Evolutionary conservation across 2,329 filamentous ascomycete genomes (phyloP), one percentile per base, ranked within the genome.

Genomic region (Cladorrhinum sp.): DNA sequence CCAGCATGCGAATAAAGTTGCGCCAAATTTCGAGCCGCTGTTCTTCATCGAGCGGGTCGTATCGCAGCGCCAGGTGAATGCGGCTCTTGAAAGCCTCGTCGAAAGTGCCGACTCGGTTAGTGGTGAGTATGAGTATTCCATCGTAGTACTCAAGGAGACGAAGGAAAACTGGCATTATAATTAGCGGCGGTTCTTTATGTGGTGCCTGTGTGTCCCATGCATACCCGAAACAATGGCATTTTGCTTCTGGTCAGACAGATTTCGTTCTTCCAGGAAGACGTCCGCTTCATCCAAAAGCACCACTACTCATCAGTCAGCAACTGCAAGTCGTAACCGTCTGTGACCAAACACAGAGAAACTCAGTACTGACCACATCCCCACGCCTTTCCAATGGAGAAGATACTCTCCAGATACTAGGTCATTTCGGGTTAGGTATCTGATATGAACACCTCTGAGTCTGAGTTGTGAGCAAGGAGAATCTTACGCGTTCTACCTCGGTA

Each of bases 281-380:
- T 74, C 72, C 12, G 84, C 87, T 74, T 91, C 88, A 68, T 91
- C 88, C 1, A 91, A 81, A 2, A 91, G 79, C 0, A 91, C 76
- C 1, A 91, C 83, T 50, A 18, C 3, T 21, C 20, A 6, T 10
- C 6, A n/a, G 46, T 50, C 46, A 50, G 87, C 87, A 49, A 86
- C 85, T 88, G 39, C n/a, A n/a, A n/a, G n/a, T n/a, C n/a, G n/a
- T n/a, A n/a, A n/a, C n/a, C n/a, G n/a, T n/a, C n/a, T n/a, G n/a
- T n/a, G n/a, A n/a, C n/a, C n/a, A n/a, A n/a, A n/a, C n/a, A n/a
- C n/a, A n/a, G n/a, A n/a, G n/a, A n/a, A n/a, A n/a, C n/a, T n/a
- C n/a, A n/a, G n/a, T n/a, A 21, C 57, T 33, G 42, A 51, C 49
- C 28, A 21, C 46, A 61, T 14, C 42, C 46, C 59, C 46, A 61